phyloP scores from a whole-genome alignment of 2,329 filamentous ascomycete species.

The Periconia sp. region DNA sequence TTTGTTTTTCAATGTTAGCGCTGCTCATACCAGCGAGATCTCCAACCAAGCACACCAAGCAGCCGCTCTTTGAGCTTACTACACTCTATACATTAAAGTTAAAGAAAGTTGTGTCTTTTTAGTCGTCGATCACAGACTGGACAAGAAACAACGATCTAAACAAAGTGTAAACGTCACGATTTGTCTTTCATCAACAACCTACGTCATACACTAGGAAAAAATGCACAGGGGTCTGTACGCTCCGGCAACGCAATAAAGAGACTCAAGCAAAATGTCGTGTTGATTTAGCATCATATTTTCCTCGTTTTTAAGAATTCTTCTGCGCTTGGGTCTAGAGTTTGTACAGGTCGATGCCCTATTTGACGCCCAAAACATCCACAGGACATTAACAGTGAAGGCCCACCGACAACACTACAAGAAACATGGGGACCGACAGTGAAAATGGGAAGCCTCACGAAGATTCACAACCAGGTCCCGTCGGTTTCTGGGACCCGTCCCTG shows the following conservation, averaged over 20 bases:
- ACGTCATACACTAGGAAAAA: neutral
- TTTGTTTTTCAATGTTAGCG: too few relatives aligned
- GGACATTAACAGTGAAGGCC: neutral
- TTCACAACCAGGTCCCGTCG: constrained; percentile 40
- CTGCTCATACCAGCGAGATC: too few relatives aligned
- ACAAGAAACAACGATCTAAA: neutral
- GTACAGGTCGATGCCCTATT: too few relatives aligned
- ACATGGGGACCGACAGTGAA: constrained; percentile 2
- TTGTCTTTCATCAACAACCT: neutral
- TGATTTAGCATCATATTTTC: too few relatives aligned
- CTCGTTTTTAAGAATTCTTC: too few relatives aligned
- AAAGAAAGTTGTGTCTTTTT: too few relatives aligned
- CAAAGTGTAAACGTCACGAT: neutral
- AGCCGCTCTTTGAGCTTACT: too few relatives aligned
- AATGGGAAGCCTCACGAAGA: constrained; percentile 12
- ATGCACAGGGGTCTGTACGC: neutral
- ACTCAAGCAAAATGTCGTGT: too few relatives aligned
- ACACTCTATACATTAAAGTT: too few relatives aligned
- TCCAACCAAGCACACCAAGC: too few relatives aligned
- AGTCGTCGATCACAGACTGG: neutral
- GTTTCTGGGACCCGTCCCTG: constrained; percentile 49
- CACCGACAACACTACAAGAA: neutral
- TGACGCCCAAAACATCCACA: neutral
- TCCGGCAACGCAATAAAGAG: neutral
- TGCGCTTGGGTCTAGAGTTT: too few relatives aligned